These are phyloP conservation scores for Suhomyces xylopsoci DNA, from an alignment of 805 yeast genomes.

Conservation along the genomic window DNA sequence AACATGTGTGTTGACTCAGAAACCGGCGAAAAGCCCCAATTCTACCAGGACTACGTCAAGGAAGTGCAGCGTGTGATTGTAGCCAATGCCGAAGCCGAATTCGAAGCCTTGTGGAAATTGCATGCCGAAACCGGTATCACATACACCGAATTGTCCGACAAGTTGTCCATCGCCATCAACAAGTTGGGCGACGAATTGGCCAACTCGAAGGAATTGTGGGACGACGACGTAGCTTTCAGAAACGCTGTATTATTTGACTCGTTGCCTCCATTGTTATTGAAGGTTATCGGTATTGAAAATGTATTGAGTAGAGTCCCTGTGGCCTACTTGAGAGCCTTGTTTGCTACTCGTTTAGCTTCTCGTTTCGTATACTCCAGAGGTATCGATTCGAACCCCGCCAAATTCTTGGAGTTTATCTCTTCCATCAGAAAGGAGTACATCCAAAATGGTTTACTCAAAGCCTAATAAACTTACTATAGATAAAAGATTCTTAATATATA, in stretches of 20 bases:
- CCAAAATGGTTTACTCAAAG: slow-evolving; percentile 27
- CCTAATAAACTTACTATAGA: not conserved
- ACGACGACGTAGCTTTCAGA: slow-evolving; percentile 72
- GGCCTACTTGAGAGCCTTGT: slow-evolving; percentile 81
- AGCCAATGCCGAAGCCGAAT: slow-evolving; percentile 78
- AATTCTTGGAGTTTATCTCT: slow-evolving; percentile 66
- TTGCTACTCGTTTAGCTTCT: slow-evolving; percentile 83
- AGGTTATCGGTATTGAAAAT: slow-evolving; percentile 62
- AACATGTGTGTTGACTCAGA: slow-evolving; percentile 72
- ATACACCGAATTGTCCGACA: slow-evolving; percentile 71
- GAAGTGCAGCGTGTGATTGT: slow-evolving; percentile 78
- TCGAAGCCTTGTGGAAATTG: slow-evolving; percentile 81
- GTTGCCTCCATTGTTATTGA: slow-evolving; percentile 70
- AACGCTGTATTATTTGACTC: slow-evolving; percentile 72
- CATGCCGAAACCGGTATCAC: slow-evolving; percentile 62
- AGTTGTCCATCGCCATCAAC: slow-evolving; percentile 78
- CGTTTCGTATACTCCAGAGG: slow-evolving; percentile 83
- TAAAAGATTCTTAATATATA: not conserved
- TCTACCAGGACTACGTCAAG: slow-evolving; percentile 79
- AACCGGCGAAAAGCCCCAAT: slow-evolving; percentile 56
- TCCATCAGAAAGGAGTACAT: slow-evolving; percentile 48
- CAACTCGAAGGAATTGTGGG: slow-evolving; percentile 78
- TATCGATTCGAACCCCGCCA: slow-evolving; percentile 74
- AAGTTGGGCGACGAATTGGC: slow-evolving; percentile 83
- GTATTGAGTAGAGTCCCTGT: slow-evolving; percentile 80